Evolutionary conservation across 1,139 yeast species (phyloP).

Genomic region (Candida neerlandica): DNA sequence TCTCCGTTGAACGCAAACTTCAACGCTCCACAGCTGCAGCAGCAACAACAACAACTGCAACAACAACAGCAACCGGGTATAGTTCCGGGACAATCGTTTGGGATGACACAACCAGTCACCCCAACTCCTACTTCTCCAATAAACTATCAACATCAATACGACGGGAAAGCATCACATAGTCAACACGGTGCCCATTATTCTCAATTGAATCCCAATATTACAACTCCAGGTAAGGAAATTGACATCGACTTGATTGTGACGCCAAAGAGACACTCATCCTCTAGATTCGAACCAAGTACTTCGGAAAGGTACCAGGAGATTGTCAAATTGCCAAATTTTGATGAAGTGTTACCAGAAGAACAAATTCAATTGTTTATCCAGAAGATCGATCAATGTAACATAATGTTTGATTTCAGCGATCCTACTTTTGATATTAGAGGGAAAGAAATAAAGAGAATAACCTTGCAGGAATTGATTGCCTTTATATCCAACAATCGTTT

Average conservation of each 20-base stretch:
- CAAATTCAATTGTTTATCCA: constrained; percentile 80
- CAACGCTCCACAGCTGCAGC: constrained; percentile 15
- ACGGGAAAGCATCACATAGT: constrained; percentile 26
- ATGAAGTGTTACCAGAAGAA: constrained; percentile 86
- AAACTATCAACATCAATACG: constrained; percentile 9
- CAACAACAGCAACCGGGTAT: constrained; percentile 10
- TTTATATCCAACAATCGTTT: constrained; percentile 82
- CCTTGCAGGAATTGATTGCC: constrained; percentile 86
- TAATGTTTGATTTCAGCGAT: constrained; percentile 91
- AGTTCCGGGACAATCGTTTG: constrained; percentile 16
- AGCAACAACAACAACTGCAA: constrained; percentile 13
- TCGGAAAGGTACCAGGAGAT: constrained; percentile 66
- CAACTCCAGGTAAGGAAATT: constrained; percentile 49
- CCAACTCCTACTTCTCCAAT: constrained; percentile 38
- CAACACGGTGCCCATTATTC: constrained; percentile 34
- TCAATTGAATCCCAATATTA: constrained; percentile 43
- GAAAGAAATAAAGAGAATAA: constrained; percentile 84
- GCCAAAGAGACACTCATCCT: constrained; percentile 92
- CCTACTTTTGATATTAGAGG: constrained; percentile 92
- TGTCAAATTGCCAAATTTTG: constrained; percentile 81
- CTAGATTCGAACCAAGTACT: constrained; percentile 83
- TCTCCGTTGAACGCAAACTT: constrained; percentile 1
- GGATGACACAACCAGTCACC: constrained; percentile 28
- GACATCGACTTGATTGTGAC: constrained; percentile 54
- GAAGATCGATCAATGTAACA: constrained; percentile 92